These are phyloP conservation scores for Ganoderma lingzhi DNA, from an alignment of 1,284 basidiomycete species.

Conservation along the genomic window DNA sequence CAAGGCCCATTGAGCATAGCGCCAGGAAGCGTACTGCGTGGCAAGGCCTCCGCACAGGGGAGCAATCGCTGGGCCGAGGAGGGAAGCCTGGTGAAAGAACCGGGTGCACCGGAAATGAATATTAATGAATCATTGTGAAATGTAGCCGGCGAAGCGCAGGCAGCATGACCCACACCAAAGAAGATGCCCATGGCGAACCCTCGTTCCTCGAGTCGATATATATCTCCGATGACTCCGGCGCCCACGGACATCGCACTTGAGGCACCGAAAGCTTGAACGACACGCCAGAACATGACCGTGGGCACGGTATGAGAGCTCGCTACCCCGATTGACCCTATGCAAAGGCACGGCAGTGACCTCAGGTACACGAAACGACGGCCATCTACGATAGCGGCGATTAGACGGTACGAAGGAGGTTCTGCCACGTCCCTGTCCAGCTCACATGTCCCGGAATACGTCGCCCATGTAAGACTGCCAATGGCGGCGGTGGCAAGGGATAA, in stretches of 20 bases:
- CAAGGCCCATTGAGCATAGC: slow-evolving; percentile 65
- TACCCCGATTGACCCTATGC: slow-evolving; percentile 68
- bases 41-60: slow-evolving; percentile 50
- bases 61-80: slow-evolving; percentile 47
- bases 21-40: slow-evolving; percentile 73
- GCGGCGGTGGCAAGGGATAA: slow-evolving; percentile 53
- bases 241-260: slow-evolving; percentile 54
- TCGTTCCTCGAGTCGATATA: slow-evolving; percentile 55
- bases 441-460: slow-evolving; percentile 60
- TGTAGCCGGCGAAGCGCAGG: not conserved
- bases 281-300: slow-evolving; percentile 63
- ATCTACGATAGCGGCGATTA: slow-evolving; percentile 45
- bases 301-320: slow-evolving; percentile 54
- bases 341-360: slow-evolving; percentile 65
- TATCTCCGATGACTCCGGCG: slow-evolving; percentile 58
- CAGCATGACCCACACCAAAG: slow-evolving; percentile 47
- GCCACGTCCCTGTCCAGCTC: slow-evolving; percentile 35
- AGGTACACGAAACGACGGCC: slow-evolving; percentile 72
- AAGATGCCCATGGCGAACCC: slow-evolving; percentile 57
- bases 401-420: not conserved
- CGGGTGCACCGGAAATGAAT: not conserved
- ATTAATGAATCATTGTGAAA: not conserved
- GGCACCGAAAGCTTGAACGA: slow-evolving; percentile 70
- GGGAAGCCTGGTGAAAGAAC: slow-evolving; percentile 36
- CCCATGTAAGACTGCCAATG: slow-evolving; percentile 58